Evolutionary conservation across 2,329 filamentous ascomycete genomes (phyloP).

Genomic region (Fusarium dlaminii): DNA sequence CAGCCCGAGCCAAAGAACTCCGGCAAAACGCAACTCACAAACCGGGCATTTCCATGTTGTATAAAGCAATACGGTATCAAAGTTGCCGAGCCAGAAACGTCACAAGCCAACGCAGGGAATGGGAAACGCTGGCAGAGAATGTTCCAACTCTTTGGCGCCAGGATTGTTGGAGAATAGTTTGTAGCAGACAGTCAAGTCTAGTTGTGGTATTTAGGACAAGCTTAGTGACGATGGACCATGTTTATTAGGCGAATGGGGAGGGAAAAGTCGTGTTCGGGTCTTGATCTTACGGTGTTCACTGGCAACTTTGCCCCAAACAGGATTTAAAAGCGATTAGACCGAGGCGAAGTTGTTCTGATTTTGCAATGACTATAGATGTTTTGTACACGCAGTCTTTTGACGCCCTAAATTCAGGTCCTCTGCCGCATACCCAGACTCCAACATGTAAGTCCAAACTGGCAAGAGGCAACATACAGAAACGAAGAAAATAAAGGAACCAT

Average conservation of each 20-base stretch:
- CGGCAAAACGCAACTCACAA: conserved; percentile 49
- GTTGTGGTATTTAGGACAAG: neutral
- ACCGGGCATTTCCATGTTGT: conserved; percentile 74
- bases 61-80: conserved; percentile 75
- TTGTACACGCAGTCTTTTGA: conserved; percentile 28
- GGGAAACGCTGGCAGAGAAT: conserved; percentile 67
- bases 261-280: neutral
- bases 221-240: neutral
- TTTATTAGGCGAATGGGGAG: neutral
- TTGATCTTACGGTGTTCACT: neutral
- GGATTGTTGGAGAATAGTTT: conserved; percentile 52
- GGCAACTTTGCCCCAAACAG: neutral
- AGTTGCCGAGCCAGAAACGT: conserved; percentile 51
- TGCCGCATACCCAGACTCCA: conserved; percentile 39
- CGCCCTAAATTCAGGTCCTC: conserved; percentile 26
- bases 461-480: conserved; percentile 31
- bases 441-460: conserved; percentile 14
- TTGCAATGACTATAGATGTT: conserved; percentile 16
- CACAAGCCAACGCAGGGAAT: conserved; percentile 56
- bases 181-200: neutral
- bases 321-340: neutral
- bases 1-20: neutral
- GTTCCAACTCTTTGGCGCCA: conserved; percentile 73
- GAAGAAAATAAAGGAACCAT: neutral
- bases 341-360: conserved; percentile 6